Base-by-base conservation (phyloP, 805 yeast species). In the Candida ulmi region DNA sequence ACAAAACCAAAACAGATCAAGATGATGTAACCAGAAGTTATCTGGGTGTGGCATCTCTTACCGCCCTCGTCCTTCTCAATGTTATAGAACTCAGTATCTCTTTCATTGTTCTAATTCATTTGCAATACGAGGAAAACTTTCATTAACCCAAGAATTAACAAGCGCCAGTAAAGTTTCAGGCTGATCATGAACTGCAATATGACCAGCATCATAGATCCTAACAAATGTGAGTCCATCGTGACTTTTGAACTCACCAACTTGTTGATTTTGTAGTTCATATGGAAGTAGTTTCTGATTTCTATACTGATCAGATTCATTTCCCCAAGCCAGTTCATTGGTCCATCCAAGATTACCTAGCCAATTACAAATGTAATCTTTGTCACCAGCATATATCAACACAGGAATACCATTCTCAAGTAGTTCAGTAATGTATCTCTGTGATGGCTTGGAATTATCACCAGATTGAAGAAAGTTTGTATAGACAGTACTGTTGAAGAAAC, bases 321-420 rank as follows among this genome's bases (percentile, higher is more conserved):
- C 61, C 91, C 93, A 86, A 45, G 70, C 74, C 45, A 86, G 66
- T 45, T 62, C 69, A 56, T 83, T 72, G 13, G 88, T 66, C 93
- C 95, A 87, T 11, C 84, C 93, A 49, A 76, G 77, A 65, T 86
- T 85, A 49, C 96, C 96, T 48, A 88, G 70, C 93, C 95, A 88
- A 68, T 88, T 88, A 65, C 96, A 88, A 56, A 88, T 87, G 62
- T 74, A 88, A 62, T 88, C 96, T 63, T 88, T 85, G 61, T 88
- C 95, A 56, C 96, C 96, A 12, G 95, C 96, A 53, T 88, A 88
- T 45, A 87, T 76, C 54, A 88, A 72, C 5, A 88, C 90, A 15
- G 96, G 95, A 35, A 86, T 55, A 19, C 76, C 82, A 42, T 70
- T 61, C 52, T 85, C 81, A 51, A 88, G 71, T 42, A 88, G 62